Conservation (phyloP, 352 stramenopile genomes). For the Elongisporangium undulatum region DNA sequence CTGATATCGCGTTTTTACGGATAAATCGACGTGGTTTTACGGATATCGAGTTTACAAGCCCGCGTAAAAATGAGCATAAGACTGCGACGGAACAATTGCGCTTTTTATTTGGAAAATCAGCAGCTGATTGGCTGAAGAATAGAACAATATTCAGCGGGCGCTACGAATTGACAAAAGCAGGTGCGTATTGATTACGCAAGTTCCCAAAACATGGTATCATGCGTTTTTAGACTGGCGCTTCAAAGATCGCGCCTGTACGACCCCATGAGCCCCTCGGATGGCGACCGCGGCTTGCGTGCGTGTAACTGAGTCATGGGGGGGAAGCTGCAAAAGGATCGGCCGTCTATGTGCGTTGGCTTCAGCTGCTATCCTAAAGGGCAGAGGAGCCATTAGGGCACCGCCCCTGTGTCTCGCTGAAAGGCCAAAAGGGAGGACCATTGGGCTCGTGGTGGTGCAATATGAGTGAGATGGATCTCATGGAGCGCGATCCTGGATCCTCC, state of each 20-base stretch:
- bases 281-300: not conserved
- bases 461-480: not conserved
- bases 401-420: too few species aligned
- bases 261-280: not conserved
- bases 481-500: not conserved
- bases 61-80: not conserved
- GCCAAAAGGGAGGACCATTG: too few species aligned
- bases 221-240: not conserved
- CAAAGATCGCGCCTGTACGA: not conserved
- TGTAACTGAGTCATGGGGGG: not conserved
- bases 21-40: not conserved
- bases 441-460: too few species aligned
- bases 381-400: too few species aligned
- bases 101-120: not conserved
- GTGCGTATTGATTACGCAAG: too few species aligned
- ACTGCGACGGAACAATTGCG: not conserved
- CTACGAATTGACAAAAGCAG: not conserved
- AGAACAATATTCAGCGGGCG: not conserved
- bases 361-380: not conserved
- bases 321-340: not conserved
- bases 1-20: not conserved
- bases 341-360: not conserved
- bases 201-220: not conserved
- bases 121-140: not conserved
- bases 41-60: not conserved